A percentile compares a stretch with the other conserved stretches of the same genome.
Conservation (phyloP, 1,139 yeast species). For the Arxiozyma slooffiae region DNA sequence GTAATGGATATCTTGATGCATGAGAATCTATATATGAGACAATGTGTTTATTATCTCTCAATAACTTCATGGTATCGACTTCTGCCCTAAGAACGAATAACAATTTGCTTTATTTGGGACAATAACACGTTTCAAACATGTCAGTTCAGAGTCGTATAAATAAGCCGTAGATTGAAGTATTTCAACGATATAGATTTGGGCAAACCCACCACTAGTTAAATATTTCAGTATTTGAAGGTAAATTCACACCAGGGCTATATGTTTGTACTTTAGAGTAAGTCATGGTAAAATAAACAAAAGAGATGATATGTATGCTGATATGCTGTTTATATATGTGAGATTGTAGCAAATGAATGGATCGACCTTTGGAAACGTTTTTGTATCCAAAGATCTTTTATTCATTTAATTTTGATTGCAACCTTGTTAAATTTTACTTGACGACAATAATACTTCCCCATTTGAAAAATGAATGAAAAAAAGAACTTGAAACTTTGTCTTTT, state of each 20-base stretch:
- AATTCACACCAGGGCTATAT: slow-evolving; percentile 23
- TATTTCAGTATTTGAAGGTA: slow-evolving; percentile 27
- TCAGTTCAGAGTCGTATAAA: slow-evolving; percentile 33
- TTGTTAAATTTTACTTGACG: no score
- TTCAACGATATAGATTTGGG: slow-evolving; percentile 50
- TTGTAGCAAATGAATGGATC: no score
- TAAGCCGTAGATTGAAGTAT: slow-evolving; percentile 34
- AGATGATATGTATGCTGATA: no score
- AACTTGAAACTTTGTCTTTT: no score
- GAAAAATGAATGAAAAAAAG: no score
- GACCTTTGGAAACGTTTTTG: no score
- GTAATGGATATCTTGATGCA: slow-evolving; percentile 50
- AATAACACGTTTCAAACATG: slow-evolving; percentile 65
- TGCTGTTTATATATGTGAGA: no score
- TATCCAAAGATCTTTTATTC: no score
- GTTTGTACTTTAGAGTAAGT: slow-evolving; percentile 24
- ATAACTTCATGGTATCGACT: slow-evolving; percentile 65
- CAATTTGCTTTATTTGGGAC: slow-evolving; percentile 62
- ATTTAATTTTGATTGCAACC: no score
- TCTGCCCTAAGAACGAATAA: slow-evolving; percentile 59
- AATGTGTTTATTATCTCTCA: slow-evolving; percentile 46
- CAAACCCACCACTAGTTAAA: slow-evolving; percentile 41
- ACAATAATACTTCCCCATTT: no score
- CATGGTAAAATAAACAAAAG: no score
- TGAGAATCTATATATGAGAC: slow-evolving; percentile 69